Evolutionary conservation across 116 monocot species (phyloP), one percentile per base, ranked within the genome.

Genomic region (Phalaenopsis hybrid): DNA sequence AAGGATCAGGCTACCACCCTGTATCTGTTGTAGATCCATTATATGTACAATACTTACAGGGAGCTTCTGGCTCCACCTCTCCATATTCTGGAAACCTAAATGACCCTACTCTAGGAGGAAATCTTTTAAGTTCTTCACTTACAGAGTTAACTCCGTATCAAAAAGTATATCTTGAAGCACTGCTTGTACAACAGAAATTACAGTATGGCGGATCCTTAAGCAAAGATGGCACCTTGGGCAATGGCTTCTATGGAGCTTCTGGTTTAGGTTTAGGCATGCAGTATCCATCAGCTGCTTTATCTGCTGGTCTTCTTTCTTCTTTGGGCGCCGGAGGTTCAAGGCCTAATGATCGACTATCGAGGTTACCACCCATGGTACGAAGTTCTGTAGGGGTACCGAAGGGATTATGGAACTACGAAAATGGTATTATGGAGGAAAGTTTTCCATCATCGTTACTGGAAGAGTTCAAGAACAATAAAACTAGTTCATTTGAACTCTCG

Each of bases 181-280:
- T 95, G 70, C 76, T 93, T 81, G 95, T 91, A 57, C 99, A 95
- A 28, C 93, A 95, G 78, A 92, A 91, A 48, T 52, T 89, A 59
- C 90, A 93, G 57, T 86, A 86, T 81, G 86, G 83, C 0, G 78
- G 86, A 33, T 79, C 90, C 45, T 82, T 86, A 43, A 85, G 84
- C 41, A 89, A 90, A 84, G 79, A 89, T 81, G 77, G 80, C 75
- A 81, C 76, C 77, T 83, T 90, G 17, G 81, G 86, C 65, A 82
- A 79, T 82, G 89, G 86, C 44, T 85, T 85, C 21, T 83, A 84
- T 88, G 85, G 83, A 10, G 85, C 75, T 75, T 21, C 84, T 81
- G 78, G 70, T 55, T 77, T 80, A 87, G 88, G 86, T 33, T 82
- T 86, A 57, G 87, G 88, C 44, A 82, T 83, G 77, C 77, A 84